Evolutionary conservation across 768 basidiomycete genomes (phyloP).

Genomic region (Hygrophoropsis aurantiaca): DNA sequence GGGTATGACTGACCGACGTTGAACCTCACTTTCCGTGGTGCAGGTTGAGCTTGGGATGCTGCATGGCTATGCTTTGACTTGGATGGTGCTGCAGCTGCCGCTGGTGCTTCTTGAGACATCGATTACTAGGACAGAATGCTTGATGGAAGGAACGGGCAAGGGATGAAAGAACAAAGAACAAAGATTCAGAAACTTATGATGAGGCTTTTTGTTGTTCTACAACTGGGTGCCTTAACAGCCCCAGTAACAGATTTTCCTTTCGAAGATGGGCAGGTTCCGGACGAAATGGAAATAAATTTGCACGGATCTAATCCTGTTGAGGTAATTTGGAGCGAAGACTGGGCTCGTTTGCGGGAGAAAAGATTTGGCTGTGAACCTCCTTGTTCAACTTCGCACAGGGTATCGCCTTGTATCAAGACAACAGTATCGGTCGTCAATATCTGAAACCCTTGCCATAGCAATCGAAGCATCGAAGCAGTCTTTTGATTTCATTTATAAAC

Average conservation of each 20-base stretch:
- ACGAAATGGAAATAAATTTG: too few relatives aligned
- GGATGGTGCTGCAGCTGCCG: slow-evolving; percentile 19
- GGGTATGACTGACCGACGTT: slow-evolving; percentile 64
- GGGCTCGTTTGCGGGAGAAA: too few relatives aligned
- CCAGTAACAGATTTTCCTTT: slow-evolving; percentile 3
- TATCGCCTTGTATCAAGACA: too few relatives aligned
- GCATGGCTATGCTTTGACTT: slow-evolving; percentile 49
- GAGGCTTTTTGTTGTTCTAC: slow-evolving; percentile 16
- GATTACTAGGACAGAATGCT: not conserved
- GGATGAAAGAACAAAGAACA: not conserved
- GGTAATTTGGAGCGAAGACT: too few relatives aligned
- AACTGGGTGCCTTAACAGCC: slow-evolving; percentile 15
- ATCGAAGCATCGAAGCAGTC: too few relatives aligned
- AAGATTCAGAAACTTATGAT: too few relatives aligned
- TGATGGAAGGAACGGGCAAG: not conserved
- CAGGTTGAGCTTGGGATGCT: slow-evolving; percentile 44
- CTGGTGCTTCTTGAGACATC: slow-evolving; percentile 19
- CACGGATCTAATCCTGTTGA: too few relatives aligned
- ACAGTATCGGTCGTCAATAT: too few relatives aligned
- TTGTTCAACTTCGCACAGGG: too few relatives aligned
- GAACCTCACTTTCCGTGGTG: slow-evolving; percentile 84
- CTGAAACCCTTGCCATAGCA: too few relatives aligned
- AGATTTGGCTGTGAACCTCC: too few relatives aligned
- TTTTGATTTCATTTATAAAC: too few relatives aligned
- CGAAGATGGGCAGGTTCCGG: not conserved